These are phyloP conservation scores for Coemansia sp. DNA, from an alignment of 192 early-diverging fungal genomes.

Conservation along the genomic window DNA sequence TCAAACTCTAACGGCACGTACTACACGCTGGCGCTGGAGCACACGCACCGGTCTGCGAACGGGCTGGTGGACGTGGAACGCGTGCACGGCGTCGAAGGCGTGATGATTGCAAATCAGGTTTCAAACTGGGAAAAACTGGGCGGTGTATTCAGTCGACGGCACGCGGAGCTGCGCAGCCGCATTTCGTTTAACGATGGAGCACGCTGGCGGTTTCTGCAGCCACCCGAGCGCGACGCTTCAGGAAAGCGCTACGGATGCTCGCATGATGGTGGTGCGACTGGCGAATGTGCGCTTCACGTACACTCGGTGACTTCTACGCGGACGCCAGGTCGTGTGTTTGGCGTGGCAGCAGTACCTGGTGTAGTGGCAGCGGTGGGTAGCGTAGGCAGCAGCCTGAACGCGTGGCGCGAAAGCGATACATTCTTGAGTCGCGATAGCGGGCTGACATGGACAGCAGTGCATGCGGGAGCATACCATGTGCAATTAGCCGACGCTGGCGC, in stretches of 20 bases:
- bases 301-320: slow-evolving; percentile 75
- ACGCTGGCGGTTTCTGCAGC: slow-evolving; percentile 68
- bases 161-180: slow-evolving; percentile 65
- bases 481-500: slow-evolving; percentile 83
- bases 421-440: slow-evolving; percentile 87
- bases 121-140: slow-evolving; percentile 68
- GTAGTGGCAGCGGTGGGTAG: slow-evolving; percentile 89
- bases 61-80: slow-evolving; percentile 92
- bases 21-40: slow-evolving; percentile 74
- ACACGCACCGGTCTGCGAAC: slow-evolving; percentile 72
- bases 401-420: slow-evolving; percentile 77
- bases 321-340: slow-evolving; percentile 72
- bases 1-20: slow-evolving; percentile 89
- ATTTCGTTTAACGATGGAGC: slow-evolving; percentile 88
- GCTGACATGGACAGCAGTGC: slow-evolving; percentile 66
- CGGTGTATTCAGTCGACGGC: slow-evolving; percentile 29
- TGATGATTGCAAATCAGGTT: slow-evolving; percentile 84
- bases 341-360: slow-evolving; percentile 71
- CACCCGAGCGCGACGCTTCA: slow-evolving; percentile 61
- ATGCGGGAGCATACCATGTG: slow-evolving; percentile 75
- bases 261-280: slow-evolving; percentile 33
- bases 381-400: slow-evolving; percentile 69
- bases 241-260: slow-evolving; percentile 63
- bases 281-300: slow-evolving; percentile 79
- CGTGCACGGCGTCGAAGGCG: slow-evolving; percentile 76